Evolutionary conservation across 257 asterid species (phyloP).

Genomic region (Capsicum baccatum): DNA sequence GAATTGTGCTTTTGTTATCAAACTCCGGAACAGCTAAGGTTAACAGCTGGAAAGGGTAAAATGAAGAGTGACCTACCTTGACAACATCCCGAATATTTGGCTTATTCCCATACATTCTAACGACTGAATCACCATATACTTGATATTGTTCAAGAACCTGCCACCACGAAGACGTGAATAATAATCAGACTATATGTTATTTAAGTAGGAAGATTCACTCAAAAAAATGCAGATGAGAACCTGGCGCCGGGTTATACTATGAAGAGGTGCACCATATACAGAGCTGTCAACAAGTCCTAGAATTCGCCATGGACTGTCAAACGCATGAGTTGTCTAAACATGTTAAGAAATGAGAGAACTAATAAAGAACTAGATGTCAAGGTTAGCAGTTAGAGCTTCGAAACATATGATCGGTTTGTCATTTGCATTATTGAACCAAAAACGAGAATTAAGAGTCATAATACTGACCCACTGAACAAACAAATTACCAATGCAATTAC

Average conservation of each 20-base stretch:
- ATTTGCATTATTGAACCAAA: slow-evolving; percentile 5
- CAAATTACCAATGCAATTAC: slow-evolving; percentile 24
- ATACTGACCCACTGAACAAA: background rate
- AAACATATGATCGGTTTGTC: background rate
- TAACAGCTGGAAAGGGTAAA: background rate
- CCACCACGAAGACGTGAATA: background rate
- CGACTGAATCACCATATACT: slow-evolving; percentile 73
- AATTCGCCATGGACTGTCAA: slow-evolving; percentile 80
- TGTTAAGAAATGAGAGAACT: slow-evolving; percentile 27
- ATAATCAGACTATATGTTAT: background rate
- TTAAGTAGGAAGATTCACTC: background rate
- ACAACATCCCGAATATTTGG: slow-evolving; percentile 75
- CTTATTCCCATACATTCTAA: slow-evolving; percentile 58
- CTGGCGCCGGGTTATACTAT: slow-evolving; percentile 79
- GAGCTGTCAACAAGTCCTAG: slow-evolving; percentile 86
- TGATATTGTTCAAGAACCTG: slow-evolving; percentile 88
- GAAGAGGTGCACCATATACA: slow-evolving; percentile 73
- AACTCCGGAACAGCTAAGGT: background rate
- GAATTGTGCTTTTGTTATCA: background rate
- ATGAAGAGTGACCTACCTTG: slow-evolving; percentile 48
- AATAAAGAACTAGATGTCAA: slow-evolving; percentile 7
- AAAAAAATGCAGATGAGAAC: slow-evolving; percentile 43
- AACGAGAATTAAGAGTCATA: slow-evolving; percentile 14
- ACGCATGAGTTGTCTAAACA: slow-evolving; percentile 33
- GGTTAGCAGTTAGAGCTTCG: background rate